These are phyloP conservation scores for Trichoderma sp. DNA, from an alignment of 2,329 filamentous ascomycete species.

Conservation along the genomic window DNA sequence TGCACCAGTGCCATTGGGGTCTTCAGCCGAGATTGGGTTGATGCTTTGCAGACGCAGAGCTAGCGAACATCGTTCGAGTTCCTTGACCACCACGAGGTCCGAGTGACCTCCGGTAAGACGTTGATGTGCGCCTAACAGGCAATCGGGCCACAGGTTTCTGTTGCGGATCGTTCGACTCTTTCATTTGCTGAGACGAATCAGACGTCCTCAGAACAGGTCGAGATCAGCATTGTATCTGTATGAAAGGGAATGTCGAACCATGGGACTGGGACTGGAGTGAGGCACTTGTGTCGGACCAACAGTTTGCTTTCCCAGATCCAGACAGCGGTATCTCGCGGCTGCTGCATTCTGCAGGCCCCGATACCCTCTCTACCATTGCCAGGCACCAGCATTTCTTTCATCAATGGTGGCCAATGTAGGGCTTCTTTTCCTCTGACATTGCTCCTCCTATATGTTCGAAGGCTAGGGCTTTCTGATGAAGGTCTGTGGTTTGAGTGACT, in stretches of 20 bases:
- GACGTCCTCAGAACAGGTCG: too few relatives aligned
- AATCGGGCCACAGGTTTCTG: neutral
- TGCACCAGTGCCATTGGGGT: too few relatives aligned
- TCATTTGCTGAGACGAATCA: neutral
- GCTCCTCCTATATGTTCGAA: too few relatives aligned
- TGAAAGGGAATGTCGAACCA: neutral
- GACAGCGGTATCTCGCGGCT: neutral
- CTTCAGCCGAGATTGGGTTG: neutral
- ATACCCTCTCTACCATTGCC: neutral
- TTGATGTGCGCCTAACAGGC: neutral
- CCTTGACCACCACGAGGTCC: slow-evolving; percentile 8
- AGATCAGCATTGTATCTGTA: neutral
- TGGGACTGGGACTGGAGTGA: neutral
- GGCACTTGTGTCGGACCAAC: neutral
- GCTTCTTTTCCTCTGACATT: too few relatives aligned
- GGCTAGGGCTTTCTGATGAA: too few relatives aligned
- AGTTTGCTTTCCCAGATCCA: neutral
- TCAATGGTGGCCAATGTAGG: too few relatives aligned
- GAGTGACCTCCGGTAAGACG: neutral
- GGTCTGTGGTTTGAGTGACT: too few relatives aligned
- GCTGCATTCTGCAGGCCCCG: neutral
- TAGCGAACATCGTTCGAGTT: neutral
- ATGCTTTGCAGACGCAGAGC: neutral
- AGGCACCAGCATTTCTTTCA: neutral
- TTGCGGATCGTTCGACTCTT: neutral